Evolutionary conservation across 2,329 filamentous ascomycete genomes (phyloP), one percentile per base, ranked within the genome.

Genomic region (Neodidymelliopsis sp.): DNA sequence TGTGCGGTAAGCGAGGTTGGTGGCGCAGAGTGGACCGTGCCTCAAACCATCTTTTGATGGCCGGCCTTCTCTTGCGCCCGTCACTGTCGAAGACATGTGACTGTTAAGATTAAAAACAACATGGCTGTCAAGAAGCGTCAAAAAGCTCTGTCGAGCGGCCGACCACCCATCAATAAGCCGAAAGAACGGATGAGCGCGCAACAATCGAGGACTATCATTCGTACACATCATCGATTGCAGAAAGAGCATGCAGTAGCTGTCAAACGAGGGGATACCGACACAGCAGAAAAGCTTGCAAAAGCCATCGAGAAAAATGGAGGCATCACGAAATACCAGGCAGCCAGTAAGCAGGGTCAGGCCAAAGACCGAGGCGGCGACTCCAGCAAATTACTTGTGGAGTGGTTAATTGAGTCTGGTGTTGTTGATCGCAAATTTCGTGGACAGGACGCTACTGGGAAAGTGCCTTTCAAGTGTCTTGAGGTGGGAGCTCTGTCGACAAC

Each of bases 401-500:
- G 84, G 84, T 72, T 87, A 22, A 63, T 66, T 23, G 62, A 68
- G 22, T 50, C 54, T 23, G 48, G 57, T n/a, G 43, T 70, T 10
- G 25, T 72, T n/a, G 37, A 57, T 16, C 31, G 37, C 6, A 53
- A 54, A 41, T 34, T 19, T 13, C 34, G 46, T 38, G 36, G 35
- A n/a, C 38, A 45, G 24, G 24, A 45, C 25, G 28, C 11, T 51
- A 13, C 44, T 38, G 19, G 34, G 20, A 15, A 38, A 4, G 10
- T 39, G 4, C 30, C 45, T 42, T 71, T 90, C 28, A 83, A 80
- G 15, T 84, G 97, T 76, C 84, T 99, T 6, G 94, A 99, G 73
- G 86, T 99, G 38, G 94, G 94, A 6, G 89, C 92, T 1, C 77
- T 99, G 41, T 95, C 90, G 60, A 89, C 86, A 2, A 81, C 82